Percentiles rank a stretch among this genome's conserved stretches.
Evolutionary conservation across 257 asterid genomes (phyloP).

Genomic region (Fraxinus americana): DNA sequence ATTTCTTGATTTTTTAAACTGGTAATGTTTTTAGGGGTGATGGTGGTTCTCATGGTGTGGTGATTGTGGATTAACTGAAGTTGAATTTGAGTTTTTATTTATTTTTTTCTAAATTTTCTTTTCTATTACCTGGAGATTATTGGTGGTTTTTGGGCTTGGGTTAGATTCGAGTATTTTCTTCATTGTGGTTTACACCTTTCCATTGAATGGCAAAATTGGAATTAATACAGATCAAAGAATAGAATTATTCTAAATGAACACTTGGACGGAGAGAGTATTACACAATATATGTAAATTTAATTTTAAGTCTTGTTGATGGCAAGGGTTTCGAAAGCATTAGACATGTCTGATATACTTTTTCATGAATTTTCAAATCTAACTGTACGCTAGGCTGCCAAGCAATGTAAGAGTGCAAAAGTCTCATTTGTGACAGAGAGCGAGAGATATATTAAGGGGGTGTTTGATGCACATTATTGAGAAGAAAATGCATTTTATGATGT

Average conservation of each 20-base stretch:
- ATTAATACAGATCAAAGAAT: not conserved
- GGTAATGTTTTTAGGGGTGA: not conserved
- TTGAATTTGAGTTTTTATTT: not conserved
- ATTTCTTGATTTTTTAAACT: not conserved
- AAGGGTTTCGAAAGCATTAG: slow-evolving; percentile 2
- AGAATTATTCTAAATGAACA: not conserved
- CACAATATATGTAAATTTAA: not conserved
- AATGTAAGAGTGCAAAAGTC: slow-evolving; percentile 1
- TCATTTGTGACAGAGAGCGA: not conserved
- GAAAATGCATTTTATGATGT: too few species aligned
- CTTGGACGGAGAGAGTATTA: not conserved
- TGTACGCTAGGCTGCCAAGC: not conserved
- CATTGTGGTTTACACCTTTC: not conserved
- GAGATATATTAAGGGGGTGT: too few species aligned
- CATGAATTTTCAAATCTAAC: not conserved
- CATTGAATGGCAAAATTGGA: not conserved
- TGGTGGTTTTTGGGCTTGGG: not conserved
- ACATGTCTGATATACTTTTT: not conserved
- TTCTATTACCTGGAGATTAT: not conserved
- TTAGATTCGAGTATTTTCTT: not conserved
- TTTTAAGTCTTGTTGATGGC: not conserved
- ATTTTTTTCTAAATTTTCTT: too few species aligned
- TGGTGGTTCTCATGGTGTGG: not conserved
- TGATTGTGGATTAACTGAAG: not conserved
- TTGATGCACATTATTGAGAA: too few species aligned